Evolutionary conservation across 192 early-diverging fungal genomes (phyloP), one percentile per base, ranked within the genome.

Genomic region (Coemansia sp.): DNA sequence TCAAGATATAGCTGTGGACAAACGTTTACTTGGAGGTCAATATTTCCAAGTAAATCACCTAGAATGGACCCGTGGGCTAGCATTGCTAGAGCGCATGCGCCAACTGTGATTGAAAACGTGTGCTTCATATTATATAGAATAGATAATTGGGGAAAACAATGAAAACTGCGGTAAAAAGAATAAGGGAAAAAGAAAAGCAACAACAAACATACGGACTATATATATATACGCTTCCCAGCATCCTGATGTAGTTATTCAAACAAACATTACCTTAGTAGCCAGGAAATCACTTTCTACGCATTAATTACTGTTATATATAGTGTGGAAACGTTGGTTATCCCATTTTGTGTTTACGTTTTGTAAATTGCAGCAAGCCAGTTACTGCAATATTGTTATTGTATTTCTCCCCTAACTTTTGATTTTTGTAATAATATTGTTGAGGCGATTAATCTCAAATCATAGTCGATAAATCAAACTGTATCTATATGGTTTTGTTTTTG

Each of bases 51-150:
- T 10, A 74, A 55, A 21, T 64, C 57, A 5, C 45, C 42, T 4
- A 74, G 66, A 38, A 74, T 54, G 21, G 66, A 67, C 0, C 71
- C 71, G 1, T 68, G 56, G 15, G 47, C 54, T 15, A 44, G 24
- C n/a, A 53, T 19, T 6, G 43, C 52, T 14, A 53, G 19, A 1
- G 57, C 53, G 8, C 25, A 63, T 3, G 37, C 54, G 19, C 49
- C 57, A 44, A 63, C 27, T 24, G 61, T 30, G 27, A 30, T 30
- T 30, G 27, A 30, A 59, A 57, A 48, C 33, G 6, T 55, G 44
- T 12, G 58, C 17, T 33, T 30, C 27, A 30, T 30, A 30, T 7
- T 30, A 7, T 30, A 53, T 60, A 56, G 19, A 50, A 30, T 30
- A 58, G 60, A 67, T 73, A 33, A 11, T 15, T 24, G 8, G 37